Base-by-base conservation (phyloP, 345 rosid species). In the Ailanthus altissimus region DNA sequence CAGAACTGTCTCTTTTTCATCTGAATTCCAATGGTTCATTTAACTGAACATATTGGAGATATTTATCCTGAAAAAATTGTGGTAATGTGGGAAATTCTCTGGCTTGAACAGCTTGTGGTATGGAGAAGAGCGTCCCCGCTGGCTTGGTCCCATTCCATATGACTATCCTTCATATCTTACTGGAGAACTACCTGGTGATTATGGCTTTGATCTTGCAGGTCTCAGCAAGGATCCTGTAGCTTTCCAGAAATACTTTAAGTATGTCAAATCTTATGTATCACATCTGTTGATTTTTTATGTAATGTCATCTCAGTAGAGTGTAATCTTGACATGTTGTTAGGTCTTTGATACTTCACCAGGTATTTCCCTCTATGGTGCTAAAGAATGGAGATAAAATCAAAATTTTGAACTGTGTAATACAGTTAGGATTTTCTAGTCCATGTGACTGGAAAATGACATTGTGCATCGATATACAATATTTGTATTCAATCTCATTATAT, bases 131-230 rank as follows among this genome's bases (percentile, higher is more conserved):
- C 93, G 98, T 53, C 99, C 99, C 0, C 91, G 92, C 46, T 95
- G 99, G 99, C 94, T 95, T 82, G 99, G 98, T 79, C 96, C 98
- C 54, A 83, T 95, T 71, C 90, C 94, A 7, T 95, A 83, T 76
- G 87, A 87, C 50, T 95, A 93, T 73, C 98, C 98, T 21, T 42
- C 84, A 20, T 79, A 95, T 81, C 96, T 95, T 40, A 84, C 85
- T 1, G 99, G 99, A 70, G 92, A 95, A 26, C 63, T 90, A 5
- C 98, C 98, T 23, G 98, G 99, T 1, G 99, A 95, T 84, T 95
- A 95, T 79, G 99, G 97, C 66, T 95, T 93, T 78, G 99, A 95
- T 70, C 78, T 95, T 73, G 98, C 92, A 2, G 95, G 97, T 75
- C 87, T 95, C 26, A 80, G 89, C 77, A 85, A 85, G 79, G 93